phyloP scores from a whole-genome alignment of 768 basidiomycete species.

The Pleurotus tuoliensis region DNA sequence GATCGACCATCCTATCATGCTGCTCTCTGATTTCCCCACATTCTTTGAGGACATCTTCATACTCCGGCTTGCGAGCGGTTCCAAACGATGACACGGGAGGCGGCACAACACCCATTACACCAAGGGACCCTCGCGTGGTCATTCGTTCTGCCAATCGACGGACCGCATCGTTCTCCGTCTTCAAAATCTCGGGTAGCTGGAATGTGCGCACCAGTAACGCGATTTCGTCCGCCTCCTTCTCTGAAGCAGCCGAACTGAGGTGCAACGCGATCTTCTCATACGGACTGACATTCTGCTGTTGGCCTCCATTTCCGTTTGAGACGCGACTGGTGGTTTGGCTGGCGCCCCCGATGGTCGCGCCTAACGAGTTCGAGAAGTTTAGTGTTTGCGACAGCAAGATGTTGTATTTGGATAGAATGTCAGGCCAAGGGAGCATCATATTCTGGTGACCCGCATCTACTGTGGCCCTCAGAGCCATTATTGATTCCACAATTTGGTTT shows the following conservation, averaged over 20 bases:
- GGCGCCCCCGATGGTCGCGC: conserved; percentile 31
- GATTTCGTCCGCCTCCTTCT: conserved; percentile 70
- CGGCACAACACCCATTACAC: conserved; percentile 37
- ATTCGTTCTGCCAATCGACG: conserved; percentile 66
- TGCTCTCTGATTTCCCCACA: conserved; percentile 63
- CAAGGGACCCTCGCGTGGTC: conserved; percentile 52
- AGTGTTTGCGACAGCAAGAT: conserved; percentile 80
- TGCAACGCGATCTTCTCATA: conserved; percentile 70
- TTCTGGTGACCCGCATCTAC: conserved; percentile 54
- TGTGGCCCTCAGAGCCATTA: conserved; percentile 58
- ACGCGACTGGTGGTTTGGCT: conserved; percentile 7
- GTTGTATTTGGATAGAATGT: conserved; percentile 83
- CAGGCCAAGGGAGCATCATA: conserved; percentile 81
- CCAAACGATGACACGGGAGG: conserved; percentile 22
- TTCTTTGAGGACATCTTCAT: conserved; percentile 64
- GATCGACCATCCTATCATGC: conserved; percentile 73
- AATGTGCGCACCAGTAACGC: conserved; percentile 74
- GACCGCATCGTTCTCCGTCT: conserved; percentile 68
- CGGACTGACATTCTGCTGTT: conserved; percentile 31
- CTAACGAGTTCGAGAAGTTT: conserved; percentile 64
- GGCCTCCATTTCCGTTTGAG: conserved; percentile 1
- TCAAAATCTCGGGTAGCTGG: conserved; percentile 74
- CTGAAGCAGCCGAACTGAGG: conserved; percentile 53
- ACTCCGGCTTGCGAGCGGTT: conserved; percentile 33
- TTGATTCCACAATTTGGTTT: conserved; percentile 76